A percentile compares a stretch with the other conserved stretches of the same genome.
Conservation (phyloP, 129 eudicot species). For the Helianthus tuberosus region DNA sequence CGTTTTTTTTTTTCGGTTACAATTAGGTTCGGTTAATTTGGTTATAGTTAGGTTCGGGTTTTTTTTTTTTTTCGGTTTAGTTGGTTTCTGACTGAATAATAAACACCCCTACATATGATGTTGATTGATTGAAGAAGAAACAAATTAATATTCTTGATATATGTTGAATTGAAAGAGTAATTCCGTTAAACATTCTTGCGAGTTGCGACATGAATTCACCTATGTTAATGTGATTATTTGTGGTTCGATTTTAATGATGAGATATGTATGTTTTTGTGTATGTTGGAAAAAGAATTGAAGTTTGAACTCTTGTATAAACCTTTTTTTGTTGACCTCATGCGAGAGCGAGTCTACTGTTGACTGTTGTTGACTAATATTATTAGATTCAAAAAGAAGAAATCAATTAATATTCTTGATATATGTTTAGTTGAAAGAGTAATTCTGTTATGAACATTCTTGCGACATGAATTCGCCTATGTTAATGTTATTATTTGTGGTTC, state of each 20-base stretch:
- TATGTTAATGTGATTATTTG: neutral
- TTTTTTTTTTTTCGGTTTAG: too few species aligned
- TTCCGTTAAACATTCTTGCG: neutral
- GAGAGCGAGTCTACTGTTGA: neutral
- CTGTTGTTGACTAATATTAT: slow-evolving; percentile 15
- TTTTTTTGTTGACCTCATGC: neutral
- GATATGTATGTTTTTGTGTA: slow-evolving; percentile 3
- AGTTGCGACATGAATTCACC: neutral
- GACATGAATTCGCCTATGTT: slow-evolving; percentile 6
- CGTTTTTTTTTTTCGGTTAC: too few species aligned
- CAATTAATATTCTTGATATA: neutral
- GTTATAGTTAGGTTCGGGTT: too few species aligned
- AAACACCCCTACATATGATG: neutral
- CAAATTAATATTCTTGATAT: neutral
- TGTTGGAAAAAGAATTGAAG: neutral
- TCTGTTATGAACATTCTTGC: neutral
- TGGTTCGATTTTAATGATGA: neutral
- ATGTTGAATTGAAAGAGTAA: neutral
- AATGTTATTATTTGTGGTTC: neutral
- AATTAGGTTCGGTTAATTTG: too few species aligned
- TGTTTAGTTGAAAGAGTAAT: neutral
- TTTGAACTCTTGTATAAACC: slow-evolving; percentile 7
- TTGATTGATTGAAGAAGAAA: neutral
- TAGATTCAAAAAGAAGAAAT: neutral
- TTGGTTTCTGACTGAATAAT: too few species aligned